phyloP scores from a whole-genome alignment of 805 yeast species.

The Nakazawaea holstii region DNA sequence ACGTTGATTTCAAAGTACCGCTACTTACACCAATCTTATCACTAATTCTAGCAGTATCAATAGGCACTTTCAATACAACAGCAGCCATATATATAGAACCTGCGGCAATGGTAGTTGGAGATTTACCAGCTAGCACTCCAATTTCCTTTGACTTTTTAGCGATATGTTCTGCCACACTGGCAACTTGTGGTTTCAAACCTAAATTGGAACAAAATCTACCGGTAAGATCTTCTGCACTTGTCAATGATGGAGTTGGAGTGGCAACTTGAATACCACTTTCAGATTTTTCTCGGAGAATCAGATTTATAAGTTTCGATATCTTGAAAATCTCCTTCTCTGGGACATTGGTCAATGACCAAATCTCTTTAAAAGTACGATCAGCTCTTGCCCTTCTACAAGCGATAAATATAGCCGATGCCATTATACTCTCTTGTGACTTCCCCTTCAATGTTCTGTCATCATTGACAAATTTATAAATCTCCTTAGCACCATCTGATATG shows the following conservation, averaged over 20 bases:
- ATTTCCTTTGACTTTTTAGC: constrained; percentile 86
- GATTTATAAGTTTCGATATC: constrained; percentile 77
- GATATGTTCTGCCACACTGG: constrained; percentile 89
- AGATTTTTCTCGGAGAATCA: constrained; percentile 51
- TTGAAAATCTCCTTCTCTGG: constrained; percentile 93
- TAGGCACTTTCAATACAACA: constrained; percentile 72
- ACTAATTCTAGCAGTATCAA: constrained; percentile 76
- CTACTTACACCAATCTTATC: constrained; percentile 95
- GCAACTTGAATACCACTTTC: constrained; percentile 37
- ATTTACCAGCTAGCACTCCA: constrained; percentile 92
- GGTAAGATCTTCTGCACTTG: constrained; percentile 89
- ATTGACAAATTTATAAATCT: constrained; percentile 85
- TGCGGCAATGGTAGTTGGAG: constrained; percentile 97
- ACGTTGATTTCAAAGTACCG: constrained; percentile 92
- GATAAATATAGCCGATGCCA: constrained; percentile 93
- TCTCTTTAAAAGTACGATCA: constrained; percentile 92
- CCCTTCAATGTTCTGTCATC: constrained; percentile 86
- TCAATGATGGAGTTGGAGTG: constrained; percentile 67
- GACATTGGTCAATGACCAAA: constrained; percentile 90
- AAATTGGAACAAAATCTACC: constrained; percentile 94
- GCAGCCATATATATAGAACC: constrained; percentile 95
- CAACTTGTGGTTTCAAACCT: constrained; percentile 78
- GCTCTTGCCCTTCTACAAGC: constrained; percentile 94
- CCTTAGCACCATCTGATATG: constrained; percentile 96
- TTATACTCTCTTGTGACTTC: constrained; percentile 85